Conservation (phyloP, 805 yeast species). For the Yarrowia porcina region DNA sequence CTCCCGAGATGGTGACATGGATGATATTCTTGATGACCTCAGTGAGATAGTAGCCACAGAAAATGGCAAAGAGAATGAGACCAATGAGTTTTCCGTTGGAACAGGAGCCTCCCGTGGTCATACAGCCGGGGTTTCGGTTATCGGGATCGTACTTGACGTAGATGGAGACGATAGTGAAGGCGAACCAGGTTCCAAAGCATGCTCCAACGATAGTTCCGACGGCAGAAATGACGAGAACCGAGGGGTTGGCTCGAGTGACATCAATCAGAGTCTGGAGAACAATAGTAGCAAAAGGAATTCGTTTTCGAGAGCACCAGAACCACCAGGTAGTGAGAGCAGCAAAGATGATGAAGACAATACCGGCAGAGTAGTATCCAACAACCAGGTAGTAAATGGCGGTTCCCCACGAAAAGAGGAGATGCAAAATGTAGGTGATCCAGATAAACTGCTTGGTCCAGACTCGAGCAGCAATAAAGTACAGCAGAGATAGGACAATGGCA, state of each 20-base stretch:
- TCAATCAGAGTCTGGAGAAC: constrained; percentile 69
- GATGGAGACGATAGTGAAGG: constrained; percentile 66
- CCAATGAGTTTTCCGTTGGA: constrained; percentile 63
- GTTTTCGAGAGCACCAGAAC: constrained; percentile 65
- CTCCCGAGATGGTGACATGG: constrained; percentile 77
- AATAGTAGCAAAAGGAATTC: constrained; percentile 73
- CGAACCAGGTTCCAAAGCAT: constrained; percentile 62
- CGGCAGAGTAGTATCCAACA: constrained; percentile 72
- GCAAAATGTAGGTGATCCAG: constrained; percentile 61
- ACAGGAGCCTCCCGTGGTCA: constrained; percentile 50
- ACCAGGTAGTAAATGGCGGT: constrained; percentile 73
- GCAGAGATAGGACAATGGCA: constrained; percentile 54
- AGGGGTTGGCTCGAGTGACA: constrained; percentile 70
- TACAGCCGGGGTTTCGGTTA: constrained; percentile 48
- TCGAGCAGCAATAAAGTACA: constrained; percentile 61
- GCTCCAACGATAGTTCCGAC: constrained; percentile 59
- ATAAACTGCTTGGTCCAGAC: constrained; percentile 65
- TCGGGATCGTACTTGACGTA: constrained; percentile 65
- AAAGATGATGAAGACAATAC: constrained; percentile 67
- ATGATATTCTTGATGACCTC: constrained; percentile 79
- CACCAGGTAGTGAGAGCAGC: constrained; percentile 62
- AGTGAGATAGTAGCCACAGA: constrained; percentile 78
- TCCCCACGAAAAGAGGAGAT: constrained; percentile 66
- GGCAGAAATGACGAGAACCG: constrained; percentile 58
- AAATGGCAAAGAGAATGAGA: constrained; percentile 65